A percentile compares a stretch with the other conserved stretches of the same genome.
phyloP scores from a whole-genome alignment of 352 stramenopile species.

The Globisporangium camurandrum region DNA sequence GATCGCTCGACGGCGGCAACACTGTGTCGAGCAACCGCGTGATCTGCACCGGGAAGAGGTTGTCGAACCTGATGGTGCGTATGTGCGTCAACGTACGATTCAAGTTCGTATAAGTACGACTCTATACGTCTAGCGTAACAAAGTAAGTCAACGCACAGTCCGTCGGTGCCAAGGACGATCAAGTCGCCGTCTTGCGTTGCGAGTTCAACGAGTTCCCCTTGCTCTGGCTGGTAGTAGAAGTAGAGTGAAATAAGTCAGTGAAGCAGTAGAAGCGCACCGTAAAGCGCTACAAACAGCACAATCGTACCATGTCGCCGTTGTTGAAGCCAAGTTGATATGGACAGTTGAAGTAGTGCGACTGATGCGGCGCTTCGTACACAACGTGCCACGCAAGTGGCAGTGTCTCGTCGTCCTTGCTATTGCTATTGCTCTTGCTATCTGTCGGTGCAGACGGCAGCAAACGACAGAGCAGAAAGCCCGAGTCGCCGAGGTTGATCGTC shows the following conservation, averaged over 20 bases:
- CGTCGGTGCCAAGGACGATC: conserved; percentile 91
- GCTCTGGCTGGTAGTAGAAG: too few relatives aligned
- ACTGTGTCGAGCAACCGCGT: conserved; percentile 55
- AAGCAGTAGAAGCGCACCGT: background rate
- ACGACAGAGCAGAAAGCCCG: conserved; percentile 89
- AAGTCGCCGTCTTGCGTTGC: conserved; percentile 85
- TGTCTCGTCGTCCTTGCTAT: too few relatives aligned
- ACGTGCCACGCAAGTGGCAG: conserved; percentile 48
- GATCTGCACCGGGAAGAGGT: conserved; percentile 89
- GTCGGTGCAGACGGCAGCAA: conserved; percentile 23
- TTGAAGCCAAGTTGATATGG: conserved; percentile 90
- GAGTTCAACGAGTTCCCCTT: conserved; percentile 85
- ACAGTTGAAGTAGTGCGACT: conserved; percentile 96
- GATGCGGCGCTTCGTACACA: conserved; percentile 85
- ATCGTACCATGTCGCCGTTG: conserved; percentile 81
- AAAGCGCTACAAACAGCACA: background rate
- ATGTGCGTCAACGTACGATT: background rate
- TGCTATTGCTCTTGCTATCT: conserved; percentile 9
- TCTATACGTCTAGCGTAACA: background rate
- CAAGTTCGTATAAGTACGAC: background rate
- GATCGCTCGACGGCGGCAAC: conserved; percentile 37
- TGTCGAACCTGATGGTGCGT: conserved; percentile 83
- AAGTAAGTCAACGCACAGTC: conserved; percentile 59
- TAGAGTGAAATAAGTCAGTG: too few relatives aligned
- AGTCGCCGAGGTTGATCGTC: conserved; percentile 92